Evolutionary conservation across 1,284 basidiomycete species (phyloP).

Genomic region (Cryptococcus deneoformans): DNA sequence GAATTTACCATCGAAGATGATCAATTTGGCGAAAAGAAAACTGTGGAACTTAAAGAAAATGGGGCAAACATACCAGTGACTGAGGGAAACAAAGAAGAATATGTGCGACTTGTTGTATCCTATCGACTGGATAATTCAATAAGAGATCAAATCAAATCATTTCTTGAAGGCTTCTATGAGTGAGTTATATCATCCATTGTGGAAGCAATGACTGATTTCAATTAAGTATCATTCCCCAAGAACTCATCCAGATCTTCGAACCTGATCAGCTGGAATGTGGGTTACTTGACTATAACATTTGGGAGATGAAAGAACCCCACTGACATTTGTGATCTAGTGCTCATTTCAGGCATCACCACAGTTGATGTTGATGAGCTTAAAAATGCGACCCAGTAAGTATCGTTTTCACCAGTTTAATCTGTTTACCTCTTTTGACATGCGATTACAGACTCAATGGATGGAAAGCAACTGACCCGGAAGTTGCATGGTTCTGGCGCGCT

Average conservation of each 20-base stretch:
- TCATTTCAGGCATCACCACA: slow-evolving; percentile 97
- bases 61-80: slow-evolving; percentile 82
- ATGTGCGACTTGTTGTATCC: slow-evolving; percentile 75
- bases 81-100: slow-evolving; percentile 94
- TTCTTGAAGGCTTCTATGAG: slow-evolving; percentile 92
- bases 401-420: background rate
- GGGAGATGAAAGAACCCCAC: background rate
- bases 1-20: slow-evolving; percentile 53
- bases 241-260: slow-evolving; percentile 68
- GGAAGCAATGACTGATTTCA: slow-evolving; percentile 62
- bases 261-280: slow-evolving; percentile 88
- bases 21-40: slow-evolving; percentile 83
- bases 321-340: slow-evolving; percentile 51
- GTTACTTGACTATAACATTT: slow-evolving; percentile 28
- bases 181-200: slow-evolving; percentile 13
- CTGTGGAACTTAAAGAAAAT: slow-evolving; percentile 78
- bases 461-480: slow-evolving; percentile 72
- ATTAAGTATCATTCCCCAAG: slow-evolving; percentile 48
- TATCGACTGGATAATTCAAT: slow-evolving; percentile 94
- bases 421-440: too few relatives aligned
- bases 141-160: slow-evolving; percentile 90
- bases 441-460: slow-evolving; percentile 44
- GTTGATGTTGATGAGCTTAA: slow-evolving; percentile 99
- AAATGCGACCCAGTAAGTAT: slow-evolving; percentile 58
- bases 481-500: slow-evolving; percentile 99